Evolutionary conservation across 164 flowering plant species (phyloP).

Genomic region (Magnolia officinalis): DNA sequence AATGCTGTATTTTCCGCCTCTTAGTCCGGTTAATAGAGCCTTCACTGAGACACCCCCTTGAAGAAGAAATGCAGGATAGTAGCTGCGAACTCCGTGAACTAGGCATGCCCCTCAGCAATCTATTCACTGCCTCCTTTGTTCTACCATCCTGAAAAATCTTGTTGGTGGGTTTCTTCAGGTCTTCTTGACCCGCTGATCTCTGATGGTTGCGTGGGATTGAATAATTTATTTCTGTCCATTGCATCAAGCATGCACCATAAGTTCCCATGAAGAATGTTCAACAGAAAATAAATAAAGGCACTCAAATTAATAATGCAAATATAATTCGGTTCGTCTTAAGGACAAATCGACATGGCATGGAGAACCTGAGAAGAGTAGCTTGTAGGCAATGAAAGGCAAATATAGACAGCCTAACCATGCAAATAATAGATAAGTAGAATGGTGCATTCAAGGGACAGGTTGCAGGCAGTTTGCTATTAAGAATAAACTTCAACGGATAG

Average conservation of each 20-base stretch:
- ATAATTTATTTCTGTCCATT: conserved; percentile 22
- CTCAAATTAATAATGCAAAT: neutral
- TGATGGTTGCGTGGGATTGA: conserved; percentile 27
- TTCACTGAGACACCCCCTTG: conserved; percentile 24
- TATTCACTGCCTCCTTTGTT: conserved; percentile 37
- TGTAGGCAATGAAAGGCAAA: too few species aligned
- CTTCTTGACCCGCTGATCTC: conserved; percentile 11
- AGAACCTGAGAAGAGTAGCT: neutral
- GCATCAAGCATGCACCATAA: neutral
- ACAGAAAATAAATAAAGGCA: neutral
- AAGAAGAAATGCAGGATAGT: conserved; percentile 26
- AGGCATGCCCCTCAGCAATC: conserved; percentile 28
- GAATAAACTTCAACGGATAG: too few species aligned
- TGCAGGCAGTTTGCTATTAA: too few species aligned
- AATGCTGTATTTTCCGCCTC: neutral
- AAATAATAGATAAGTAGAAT: too few species aligned
- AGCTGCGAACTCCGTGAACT: conserved; percentile 28
- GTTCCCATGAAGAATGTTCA: neutral
- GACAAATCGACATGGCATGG: too few species aligned
- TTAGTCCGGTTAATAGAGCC: conserved; percentile 15
- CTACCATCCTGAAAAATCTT: conserved; percentile 26
- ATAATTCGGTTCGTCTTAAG: neutral
- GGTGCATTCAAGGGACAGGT: too few species aligned
- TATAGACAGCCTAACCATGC: too few species aligned
- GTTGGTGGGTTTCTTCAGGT: conserved; percentile 21